A percentile compares a stretch with the other conserved stretches of the same genome.
phyloP scores from a whole-genome alignment of 1,284 basidiomycete species.

The Takashimella tepidaria region DNA sequence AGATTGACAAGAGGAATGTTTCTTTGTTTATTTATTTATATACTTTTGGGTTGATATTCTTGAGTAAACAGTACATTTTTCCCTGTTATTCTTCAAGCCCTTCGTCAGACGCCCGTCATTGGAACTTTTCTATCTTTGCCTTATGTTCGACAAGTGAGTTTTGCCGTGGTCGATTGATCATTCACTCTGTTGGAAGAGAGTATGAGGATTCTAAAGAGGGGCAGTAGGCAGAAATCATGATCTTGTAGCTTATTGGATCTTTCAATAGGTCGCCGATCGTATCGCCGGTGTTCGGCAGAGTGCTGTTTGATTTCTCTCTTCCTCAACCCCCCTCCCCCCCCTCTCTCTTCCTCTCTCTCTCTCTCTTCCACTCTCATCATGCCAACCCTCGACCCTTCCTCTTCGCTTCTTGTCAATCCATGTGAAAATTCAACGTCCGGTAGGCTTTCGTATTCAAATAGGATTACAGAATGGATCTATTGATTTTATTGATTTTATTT shows the following conservation, averaged over 20 bases:
- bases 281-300: conserved; percentile 47
- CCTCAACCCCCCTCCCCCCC: not conserved
- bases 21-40: not conserved
- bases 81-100: conserved; percentile 93
- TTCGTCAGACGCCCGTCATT: conserved; percentile 89
- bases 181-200: not conserved
- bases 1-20: not conserved
- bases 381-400: too few relatives aligned
- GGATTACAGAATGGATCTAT: too few relatives aligned
- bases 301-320: conserved; percentile 29
- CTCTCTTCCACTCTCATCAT: too few relatives aligned
- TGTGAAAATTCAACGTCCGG: too few relatives aligned
- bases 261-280: conserved; percentile 37
- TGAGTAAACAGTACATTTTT: conserved; percentile 80
- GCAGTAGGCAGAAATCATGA: not conserved
- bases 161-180: not conserved
- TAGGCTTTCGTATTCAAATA: too few relatives aligned
- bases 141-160: conserved; percentile 59
- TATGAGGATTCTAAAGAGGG: not conserved
- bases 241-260: not conserved
- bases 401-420: too few relatives aligned
- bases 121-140: conserved; percentile 83
- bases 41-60: not conserved
- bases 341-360: not conserved
- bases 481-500: too few relatives aligned